Evolutionary conservation across 768 basidiomycete species (phyloP).

Genomic region (Sarcomyxa edulis): DNA sequence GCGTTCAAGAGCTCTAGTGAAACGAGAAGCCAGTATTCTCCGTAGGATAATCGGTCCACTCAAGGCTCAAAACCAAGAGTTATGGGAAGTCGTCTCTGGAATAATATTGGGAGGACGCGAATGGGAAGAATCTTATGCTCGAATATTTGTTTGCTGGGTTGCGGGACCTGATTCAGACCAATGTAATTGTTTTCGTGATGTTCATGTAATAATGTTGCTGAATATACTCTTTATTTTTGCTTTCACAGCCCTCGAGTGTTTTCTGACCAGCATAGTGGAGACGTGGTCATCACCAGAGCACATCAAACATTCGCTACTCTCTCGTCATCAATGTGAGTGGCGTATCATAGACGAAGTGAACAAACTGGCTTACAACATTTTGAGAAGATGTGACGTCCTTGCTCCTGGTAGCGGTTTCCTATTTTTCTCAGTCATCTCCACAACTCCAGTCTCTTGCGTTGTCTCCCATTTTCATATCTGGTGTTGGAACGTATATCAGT

Average conservation of each 20-base stretch:
- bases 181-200: slow-evolving; percentile 9
- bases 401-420: slow-evolving; percentile 59
- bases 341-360: no score
- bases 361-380: no score
- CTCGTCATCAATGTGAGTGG: slow-evolving; percentile 70
- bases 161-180: slow-evolving; percentile 31
- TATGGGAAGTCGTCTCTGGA: slow-evolving; percentile 46
- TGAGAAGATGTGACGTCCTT: slow-evolving; percentile 70
- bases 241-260: slow-evolving; percentile 36
- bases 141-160: slow-evolving; percentile 69
- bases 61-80: slow-evolving; percentile 33
- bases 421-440: slow-evolving; percentile 49
- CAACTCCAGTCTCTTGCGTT: slow-evolving; percentile 40
- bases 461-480: slow-evolving; percentile 58
- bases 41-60: slow-evolving; percentile 47
- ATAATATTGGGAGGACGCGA: slow-evolving; percentile 49
- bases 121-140: slow-evolving; percentile 55
- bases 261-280: slow-evolving; percentile 47
- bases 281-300: slow-evolving; percentile 76
- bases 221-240: neutral
- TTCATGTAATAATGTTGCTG: no score
- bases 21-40: slow-evolving; percentile 52
- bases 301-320: slow-evolving; percentile 72
- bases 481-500: slow-evolving; percentile 69
- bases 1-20: slow-evolving; percentile 36